phyloP scores from a whole-genome alignment of 495 filamentous ascomycete genomes.

The Symbiotaphrina buchneri region DNA sequence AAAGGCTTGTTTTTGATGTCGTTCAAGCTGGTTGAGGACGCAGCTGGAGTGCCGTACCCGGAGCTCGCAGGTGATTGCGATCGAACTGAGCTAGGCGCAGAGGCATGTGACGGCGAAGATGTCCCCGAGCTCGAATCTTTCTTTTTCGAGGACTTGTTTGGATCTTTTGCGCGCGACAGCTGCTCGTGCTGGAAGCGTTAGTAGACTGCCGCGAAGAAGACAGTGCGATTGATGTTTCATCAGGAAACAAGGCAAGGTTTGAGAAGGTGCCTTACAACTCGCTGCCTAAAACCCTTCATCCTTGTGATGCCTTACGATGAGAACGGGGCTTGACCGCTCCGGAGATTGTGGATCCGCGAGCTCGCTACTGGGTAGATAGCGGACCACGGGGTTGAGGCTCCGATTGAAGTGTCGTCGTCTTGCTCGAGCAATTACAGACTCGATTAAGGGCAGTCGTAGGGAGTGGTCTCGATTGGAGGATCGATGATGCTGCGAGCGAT shows the following conservation, averaged over 20 bases:
- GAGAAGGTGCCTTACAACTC: conserved; percentile 55
- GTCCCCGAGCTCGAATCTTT: conserved; percentile 71
- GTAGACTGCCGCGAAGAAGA: conserved; percentile 2
- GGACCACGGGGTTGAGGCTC: no score
- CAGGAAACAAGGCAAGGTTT: not conserved
- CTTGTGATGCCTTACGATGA: no score
- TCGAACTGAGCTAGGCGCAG: conserved; percentile 26
- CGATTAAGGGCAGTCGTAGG: no score
- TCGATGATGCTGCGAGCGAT: no score
- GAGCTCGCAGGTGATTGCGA: conserved; percentile 40
- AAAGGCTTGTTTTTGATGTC: conserved; percentile 69
- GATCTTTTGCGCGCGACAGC: conserved; percentile 88
- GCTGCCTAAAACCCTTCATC: conserved; percentile 97
- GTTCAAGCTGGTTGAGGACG: conserved; percentile 70
- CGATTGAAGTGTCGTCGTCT: no score
- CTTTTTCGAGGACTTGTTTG: conserved; percentile 81
- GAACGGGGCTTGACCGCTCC: no score
- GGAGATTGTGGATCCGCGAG: no score
- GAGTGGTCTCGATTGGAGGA: no score
- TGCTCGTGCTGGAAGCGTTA: conserved; percentile 40
- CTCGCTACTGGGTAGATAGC: no score
- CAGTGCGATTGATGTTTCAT: conserved; percentile 1
- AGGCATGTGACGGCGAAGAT: conserved; percentile 38
- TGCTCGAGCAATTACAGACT: no score
- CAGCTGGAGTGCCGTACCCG: conserved; percentile 32